Percentiles rank a stretch among this genome's conserved stretches.
phyloP scores from a whole-genome alignment of 176 grass and related monocot genomes.

The Cymbopogon citratus region DNA sequence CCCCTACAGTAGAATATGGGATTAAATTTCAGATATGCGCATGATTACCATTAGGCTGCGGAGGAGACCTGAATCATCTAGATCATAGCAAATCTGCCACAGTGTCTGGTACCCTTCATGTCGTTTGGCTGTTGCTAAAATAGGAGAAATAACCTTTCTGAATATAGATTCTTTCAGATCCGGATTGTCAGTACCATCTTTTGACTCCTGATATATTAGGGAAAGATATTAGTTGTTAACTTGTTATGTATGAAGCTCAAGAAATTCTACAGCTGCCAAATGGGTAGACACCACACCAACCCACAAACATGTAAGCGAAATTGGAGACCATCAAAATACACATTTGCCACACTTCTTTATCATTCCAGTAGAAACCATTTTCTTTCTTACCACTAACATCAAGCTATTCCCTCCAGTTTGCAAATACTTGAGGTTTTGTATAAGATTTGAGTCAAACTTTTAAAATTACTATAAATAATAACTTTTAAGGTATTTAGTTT shows the following conservation, averaged over 20 bases:
- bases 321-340: conserved; percentile 9
- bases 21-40: conserved; percentile 8
- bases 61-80: conserved; percentile 82
- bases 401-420: neutral
- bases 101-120: conserved; percentile 91
- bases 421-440: neutral
- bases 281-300: neutral
- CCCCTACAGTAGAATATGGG: conserved; percentile 10
- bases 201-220: conserved; percentile 55
- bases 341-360: neutral
- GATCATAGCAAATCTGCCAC: conserved; percentile 97
- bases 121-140: conserved; percentile 80
- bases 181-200: conserved; percentile 42
- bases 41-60: conserved; percentile 78
- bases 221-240: conserved; percentile 29
- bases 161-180: conserved; percentile 81
- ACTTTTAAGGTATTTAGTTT: neutral
- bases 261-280: neutral
- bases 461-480: neutral
- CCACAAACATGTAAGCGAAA: conserved; percentile 18
- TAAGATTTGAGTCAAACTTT: neutral
- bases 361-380: neutral
- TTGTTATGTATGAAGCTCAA: conserved; percentile 5
- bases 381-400: neutral
- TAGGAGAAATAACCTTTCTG: conserved; percentile 77